Base-by-base conservation (phyloP, 345 rosid species). In the Eutrema yunnanense region DNA sequence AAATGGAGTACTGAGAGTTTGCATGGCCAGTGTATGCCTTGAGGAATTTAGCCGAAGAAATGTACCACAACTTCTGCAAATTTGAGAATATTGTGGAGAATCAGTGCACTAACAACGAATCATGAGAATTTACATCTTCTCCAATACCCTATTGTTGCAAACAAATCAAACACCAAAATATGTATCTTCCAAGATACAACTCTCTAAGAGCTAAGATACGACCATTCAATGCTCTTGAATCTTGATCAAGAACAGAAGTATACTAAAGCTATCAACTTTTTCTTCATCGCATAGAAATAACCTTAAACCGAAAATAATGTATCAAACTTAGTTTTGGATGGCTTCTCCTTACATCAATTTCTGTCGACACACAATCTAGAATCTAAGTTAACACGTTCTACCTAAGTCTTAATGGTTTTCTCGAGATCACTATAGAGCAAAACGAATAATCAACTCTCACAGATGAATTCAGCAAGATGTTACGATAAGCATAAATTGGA, bases 21-120 rank as follows among this genome's bases (percentile, higher is more conserved):
- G 37, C 40, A 51, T 90, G 99, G 69, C 98, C 91, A 9, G 83
- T 78, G 80, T 92, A 95, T 46, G 97, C 92, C 83, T 95, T 92
- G 61, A 88, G 74, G 74, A 82, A 87, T 64, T 92, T 95, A 61
- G 89, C 92, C 8, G 90, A 81, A 8, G 91, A 71, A 41, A 85
- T 80, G 81, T 90, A 88, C 99, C 99, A 95, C 53, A 95, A 87
- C 69, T 96, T 84, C 98, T 88, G 90, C 73, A 63, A 40, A 62
- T 30, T 36, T 19, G 1, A 43, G 43, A 27, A 36, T 13, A 0
- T 13, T 1, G 27, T 26, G 11, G 26, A 43, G 43, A 62, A 54
- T 69, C 65, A 69, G 38, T 36, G 26, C 16, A 59, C 33, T 12
- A 49, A 54, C 48, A 43, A 61, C 49, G 2, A 68, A 42, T 13